phyloP scores from a whole-genome alignment of 805 yeast species.

The Myxozyma vanderwaltii region DNA sequence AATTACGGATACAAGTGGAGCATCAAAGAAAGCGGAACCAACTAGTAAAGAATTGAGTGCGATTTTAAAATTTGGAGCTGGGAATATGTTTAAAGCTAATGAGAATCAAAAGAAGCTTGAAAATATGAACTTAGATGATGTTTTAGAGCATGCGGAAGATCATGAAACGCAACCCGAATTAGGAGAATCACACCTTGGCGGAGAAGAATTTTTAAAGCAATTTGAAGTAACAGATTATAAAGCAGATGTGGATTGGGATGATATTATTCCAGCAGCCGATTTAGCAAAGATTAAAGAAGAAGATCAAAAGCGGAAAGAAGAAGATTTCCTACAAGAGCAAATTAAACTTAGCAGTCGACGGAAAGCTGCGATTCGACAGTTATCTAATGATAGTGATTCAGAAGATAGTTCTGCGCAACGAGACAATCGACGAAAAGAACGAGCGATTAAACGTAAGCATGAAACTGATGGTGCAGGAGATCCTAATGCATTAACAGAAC shows the following conservation, averaged over 20 bases:
- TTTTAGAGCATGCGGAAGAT: constrained; percentile 94
- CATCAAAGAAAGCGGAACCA: constrained; percentile 69
- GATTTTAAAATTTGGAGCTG: constrained; percentile 96
- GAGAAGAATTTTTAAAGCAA: constrained; percentile 95
- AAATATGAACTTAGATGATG: constrained; percentile 93
- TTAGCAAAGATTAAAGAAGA: constrained; percentile 84
- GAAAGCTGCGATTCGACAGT: constrained; percentile 50
- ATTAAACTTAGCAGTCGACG: constrained; percentile 82
- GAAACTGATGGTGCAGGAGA: constrained; percentile 46
- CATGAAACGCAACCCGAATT: constrained; percentile 94
- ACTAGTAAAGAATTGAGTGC: constrained; percentile 82
- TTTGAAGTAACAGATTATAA: constrained; percentile 98
- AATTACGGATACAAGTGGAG: constrained; percentile 70
- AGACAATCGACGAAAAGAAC: constrained; percentile 44
- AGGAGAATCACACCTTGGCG: constrained; percentile 97
- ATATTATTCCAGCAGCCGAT: constrained; percentile 95
- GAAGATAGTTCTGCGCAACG: constrained; percentile 48
- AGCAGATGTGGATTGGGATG: constrained; percentile 96
- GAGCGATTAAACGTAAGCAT: constrained; percentile 44
- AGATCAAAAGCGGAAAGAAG: constrained; percentile 83
- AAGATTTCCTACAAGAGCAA: constrained; percentile 83
- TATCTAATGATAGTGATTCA: constrained; percentile 44
- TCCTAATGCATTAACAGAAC: constrained; percentile 65
- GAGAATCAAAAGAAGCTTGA: constrained; percentile 96
- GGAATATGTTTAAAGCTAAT: constrained; percentile 93